A percentile compares a stretch with the other conserved stretches of the same genome.
phyloP scores from a whole-genome alignment of 768 basidiomycete genomes.

The Astraeus odoratus region DNA sequence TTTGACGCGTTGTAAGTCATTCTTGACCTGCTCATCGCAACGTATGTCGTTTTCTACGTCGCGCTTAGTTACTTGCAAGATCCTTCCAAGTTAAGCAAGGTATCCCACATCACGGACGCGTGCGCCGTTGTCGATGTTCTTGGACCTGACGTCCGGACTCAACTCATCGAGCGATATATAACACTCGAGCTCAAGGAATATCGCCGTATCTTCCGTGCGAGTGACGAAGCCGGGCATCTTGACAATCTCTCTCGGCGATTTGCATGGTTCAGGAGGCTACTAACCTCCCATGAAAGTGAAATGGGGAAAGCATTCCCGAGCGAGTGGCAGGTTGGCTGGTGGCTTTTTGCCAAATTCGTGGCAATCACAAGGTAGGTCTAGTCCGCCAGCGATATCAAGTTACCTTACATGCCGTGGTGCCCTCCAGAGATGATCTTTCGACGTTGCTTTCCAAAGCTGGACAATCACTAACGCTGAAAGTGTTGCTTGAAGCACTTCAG shows the following conservation, averaged over 20 bases:
- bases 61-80: constrained; percentile 71
- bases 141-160: constrained; percentile 72
- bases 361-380: constrained; percentile 73
- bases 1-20: constrained; percentile 85
- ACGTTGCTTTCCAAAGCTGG: constrained; percentile 74
- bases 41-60: background rate
- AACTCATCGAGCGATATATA: constrained; percentile 84
- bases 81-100: constrained; percentile 56
- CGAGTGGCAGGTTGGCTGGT: constrained; percentile 82
- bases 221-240: constrained; percentile 92
- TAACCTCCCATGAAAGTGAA: constrained; percentile 84
- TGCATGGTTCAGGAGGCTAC: constrained; percentile 86
- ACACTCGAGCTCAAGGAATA: constrained; percentile 92
- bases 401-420: background rate
- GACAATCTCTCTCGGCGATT: constrained; percentile 92
- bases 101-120: constrained; percentile 66
- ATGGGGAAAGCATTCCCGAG: constrained; percentile 76
- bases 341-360: constrained; percentile 77
- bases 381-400: background rate
- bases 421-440: constrained; percentile 71
- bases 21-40: background rate
- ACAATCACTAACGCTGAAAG: constrained; percentile 63
- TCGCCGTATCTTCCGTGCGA: constrained; percentile 87
- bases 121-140: constrained; percentile 87
- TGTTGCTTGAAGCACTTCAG: constrained; percentile 81